Evolutionary conservation across 495 filamentous ascomycete genomes (phyloP), one percentile per base, ranked within the genome.

Genomic region (Talaromyces stipitatus): DNA sequence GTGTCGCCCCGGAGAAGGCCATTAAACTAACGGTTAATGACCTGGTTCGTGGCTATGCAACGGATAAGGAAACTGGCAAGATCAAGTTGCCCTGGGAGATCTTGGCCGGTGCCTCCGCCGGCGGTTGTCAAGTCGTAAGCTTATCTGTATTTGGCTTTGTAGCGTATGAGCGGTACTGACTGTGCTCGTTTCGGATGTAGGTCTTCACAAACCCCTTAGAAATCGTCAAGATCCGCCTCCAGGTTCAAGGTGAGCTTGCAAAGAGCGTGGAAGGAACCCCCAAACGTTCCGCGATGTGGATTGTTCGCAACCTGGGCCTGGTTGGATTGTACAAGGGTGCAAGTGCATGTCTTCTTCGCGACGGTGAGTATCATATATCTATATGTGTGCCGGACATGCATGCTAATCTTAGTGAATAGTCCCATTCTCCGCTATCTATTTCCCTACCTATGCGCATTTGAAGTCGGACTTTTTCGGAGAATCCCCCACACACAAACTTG

Each of bases 21-120:
- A 98, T 98, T 74, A 98, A 98, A 73, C 83, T 98, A 27, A 97
- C 94, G 1, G 91, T 97, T 61, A 98, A 98, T 69, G 95, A 98
- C 65, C 73, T 98, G 33, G 88, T 96, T 2, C 82, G 94, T 65
- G 80, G 82, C 0, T 78, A 78, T 55, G 90, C 88, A 68, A 85
- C 85, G n/a, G 85, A 89, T 62, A 83, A 85, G 66, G 80, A 91
- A 57, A 85, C 82, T 24, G 85, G 86, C 32, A 74, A 86, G 47
- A 96, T 98, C 65, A 79, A 78, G 74, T 77, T 80, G 64, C 69
- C 73, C 14, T 75, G 83, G 60, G 94, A 98, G 72, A 62, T 98
- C 36, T 55, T 98, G 14, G 88, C 94, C 59, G 94, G 95, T 85
- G 95, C 89, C 70, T 74, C 82, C 56, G 95, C 94, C 18, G 94